Conservation (phyloP, 768 basidiomycete species). For the Pleurotus salmoneostramineus region DNA sequence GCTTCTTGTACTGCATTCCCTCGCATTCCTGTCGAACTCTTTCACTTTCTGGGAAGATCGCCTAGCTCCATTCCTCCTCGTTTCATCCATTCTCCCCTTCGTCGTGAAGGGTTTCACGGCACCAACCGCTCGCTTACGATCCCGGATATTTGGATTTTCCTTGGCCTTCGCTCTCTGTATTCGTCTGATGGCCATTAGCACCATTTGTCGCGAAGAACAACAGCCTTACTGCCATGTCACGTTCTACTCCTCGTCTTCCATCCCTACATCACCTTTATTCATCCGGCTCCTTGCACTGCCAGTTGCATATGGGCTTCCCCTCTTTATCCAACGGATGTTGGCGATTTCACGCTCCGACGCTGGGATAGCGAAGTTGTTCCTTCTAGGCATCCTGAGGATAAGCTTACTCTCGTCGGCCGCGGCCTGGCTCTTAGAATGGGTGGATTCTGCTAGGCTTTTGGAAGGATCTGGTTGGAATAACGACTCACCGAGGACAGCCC, state of each 20-base stretch:
- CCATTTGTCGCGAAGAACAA: slow-evolving; percentile 94
- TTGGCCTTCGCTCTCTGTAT: slow-evolving; percentile 61
- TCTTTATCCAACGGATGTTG: slow-evolving; percentile 51
- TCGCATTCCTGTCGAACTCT: slow-evolving; percentile 88
- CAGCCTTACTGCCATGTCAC: slow-evolving; percentile 86
- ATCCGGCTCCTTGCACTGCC: slow-evolving; percentile 59
- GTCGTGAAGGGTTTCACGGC: slow-evolving; percentile 63
- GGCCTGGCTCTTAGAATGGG: slow-evolving; percentile 85
- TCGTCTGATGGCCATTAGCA: slow-evolving; percentile 76
- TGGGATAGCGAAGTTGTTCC: slow-evolving; percentile 63
- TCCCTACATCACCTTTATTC: slow-evolving; percentile 59
- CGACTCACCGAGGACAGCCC: slow-evolving; percentile 38
- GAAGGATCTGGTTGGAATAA: slow-evolving; percentile 31
- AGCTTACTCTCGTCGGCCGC: slow-evolving; percentile 54
- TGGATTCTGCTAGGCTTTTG: slow-evolving; percentile 50
- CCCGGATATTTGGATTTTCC: slow-evolving; percentile 73
- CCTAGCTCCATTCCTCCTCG: slow-evolving; percentile 68
- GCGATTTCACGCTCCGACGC: slow-evolving; percentile 67
- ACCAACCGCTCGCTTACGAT: slow-evolving; percentile 64
- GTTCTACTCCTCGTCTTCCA: slow-evolving; percentile 75
- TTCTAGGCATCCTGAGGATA: slow-evolving; percentile 55
- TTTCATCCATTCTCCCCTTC: slow-evolving; percentile 58
- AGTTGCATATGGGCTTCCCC: slow-evolving; percentile 52
- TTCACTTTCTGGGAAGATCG: slow-evolving; percentile 98
- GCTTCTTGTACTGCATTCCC: slow-evolving; percentile 60